These are phyloP conservation scores for Tricholoma sp. DNA, from an alignment of 768 basidiomycete species.

Conservation along the genomic window DNA sequence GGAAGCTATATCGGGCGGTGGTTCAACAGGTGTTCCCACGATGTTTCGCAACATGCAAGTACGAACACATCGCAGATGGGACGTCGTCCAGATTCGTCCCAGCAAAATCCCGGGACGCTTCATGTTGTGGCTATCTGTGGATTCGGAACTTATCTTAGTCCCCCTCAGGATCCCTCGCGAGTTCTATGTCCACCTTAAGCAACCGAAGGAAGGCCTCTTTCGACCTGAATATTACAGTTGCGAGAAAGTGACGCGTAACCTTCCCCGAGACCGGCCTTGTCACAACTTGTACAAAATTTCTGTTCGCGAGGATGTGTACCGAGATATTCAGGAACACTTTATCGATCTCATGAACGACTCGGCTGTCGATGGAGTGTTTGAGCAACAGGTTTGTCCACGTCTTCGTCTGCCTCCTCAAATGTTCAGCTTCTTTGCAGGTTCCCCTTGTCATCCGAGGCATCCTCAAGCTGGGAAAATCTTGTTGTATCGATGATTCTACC, in stretches of 20 bases:
- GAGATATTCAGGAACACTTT: slow-evolving; percentile 86
- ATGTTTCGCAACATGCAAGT: slow-evolving; percentile 68
- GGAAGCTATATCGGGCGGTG: slow-evolving; percentile 39
- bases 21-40: slow-evolving; percentile 48
- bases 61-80: slow-evolving; percentile 74
- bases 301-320: slow-evolving; percentile 80
- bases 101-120: slow-evolving; percentile 78
- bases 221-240: slow-evolving; percentile 60
- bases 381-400: slow-evolving; percentile 64
- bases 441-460: slow-evolving; percentile 80
- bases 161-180: slow-evolving; percentile 84
- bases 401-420: neutral
- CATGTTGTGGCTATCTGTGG: slow-evolving; percentile 82
- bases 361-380: slow-evolving; percentile 92
- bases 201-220: slow-evolving; percentile 58
- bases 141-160: slow-evolving; percentile 72
- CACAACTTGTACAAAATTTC: slow-evolving; percentile 78
- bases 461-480: slow-evolving; percentile 80
- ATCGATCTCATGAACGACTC: slow-evolving; percentile 90
- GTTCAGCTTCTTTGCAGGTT: slow-evolving; percentile 42
- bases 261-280: slow-evolving; percentile 77
- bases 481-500: slow-evolving; percentile 56
- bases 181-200: slow-evolving; percentile 90
- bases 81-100: slow-evolving; percentile 84
- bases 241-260: slow-evolving; percentile 68